phyloP scores from a whole-genome alignment of 208 protist species.

The Leishmania major region DNA sequence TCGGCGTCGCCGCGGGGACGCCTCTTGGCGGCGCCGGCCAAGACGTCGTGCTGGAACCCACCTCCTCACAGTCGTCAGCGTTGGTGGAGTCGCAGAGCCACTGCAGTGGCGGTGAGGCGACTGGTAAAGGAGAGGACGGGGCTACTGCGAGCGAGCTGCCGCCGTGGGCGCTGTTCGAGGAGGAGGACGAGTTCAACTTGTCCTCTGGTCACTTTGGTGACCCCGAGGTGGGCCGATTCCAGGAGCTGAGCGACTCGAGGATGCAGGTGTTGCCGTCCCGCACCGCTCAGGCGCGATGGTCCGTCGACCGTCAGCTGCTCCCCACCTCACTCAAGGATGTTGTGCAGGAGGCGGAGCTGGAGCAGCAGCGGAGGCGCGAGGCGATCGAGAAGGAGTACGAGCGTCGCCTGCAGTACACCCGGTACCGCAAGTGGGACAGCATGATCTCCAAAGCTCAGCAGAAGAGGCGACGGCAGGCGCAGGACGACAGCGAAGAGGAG shows the following conservation, averaged over 20 bases:
- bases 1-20: slow-evolving; percentile 34
- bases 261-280: slow-evolving; percentile 73
- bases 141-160: slow-evolving; percentile 62
- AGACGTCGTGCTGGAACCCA: background rate
- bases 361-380: slow-evolving; percentile 51
- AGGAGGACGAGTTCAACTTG: slow-evolving; percentile 86
- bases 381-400: slow-evolving; percentile 73
- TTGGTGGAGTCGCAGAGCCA: background rate
- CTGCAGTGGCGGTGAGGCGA: background rate
- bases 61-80: background rate
- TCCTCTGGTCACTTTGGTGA: slow-evolving; percentile 81
- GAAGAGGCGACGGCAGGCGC: slow-evolving; percentile 35
- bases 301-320: slow-evolving; percentile 73
- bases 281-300: slow-evolving; percentile 64
- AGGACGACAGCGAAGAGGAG: background rate
- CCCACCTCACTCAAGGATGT: slow-evolving; percentile 65
- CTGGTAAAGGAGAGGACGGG: slow-evolving; percentile 4
- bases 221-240: slow-evolving; percentile 64
- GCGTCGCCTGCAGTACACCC: slow-evolving; percentile 53
- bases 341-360: slow-evolving; percentile 65
- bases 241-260: slow-evolving; percentile 85
- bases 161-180: slow-evolving; percentile 78
- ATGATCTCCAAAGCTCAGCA: slow-evolving; percentile 69
- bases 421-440: slow-evolving; percentile 84
- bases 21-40: background rate